Conservation (phyloP, 371 early-diverging fungal species). For the Entomophthora muscae region DNA sequence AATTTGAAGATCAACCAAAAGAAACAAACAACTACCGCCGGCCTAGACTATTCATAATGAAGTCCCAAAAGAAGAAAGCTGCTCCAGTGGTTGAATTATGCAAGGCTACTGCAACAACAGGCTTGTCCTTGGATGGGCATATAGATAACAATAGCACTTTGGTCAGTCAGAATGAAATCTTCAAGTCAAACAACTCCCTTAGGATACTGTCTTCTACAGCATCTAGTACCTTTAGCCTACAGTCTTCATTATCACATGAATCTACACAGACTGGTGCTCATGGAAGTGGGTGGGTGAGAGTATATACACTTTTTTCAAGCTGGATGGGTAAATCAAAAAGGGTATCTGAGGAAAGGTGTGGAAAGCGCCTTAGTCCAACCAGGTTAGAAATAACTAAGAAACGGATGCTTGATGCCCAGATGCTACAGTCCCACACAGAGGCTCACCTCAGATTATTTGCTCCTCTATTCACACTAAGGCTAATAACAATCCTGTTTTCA, state of each 20-base stretch:
- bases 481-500: slow-evolving; percentile 1
- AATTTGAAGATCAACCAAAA: too few relatives aligned
- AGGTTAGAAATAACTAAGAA: background rate
- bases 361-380: background rate
- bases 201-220: background rate
- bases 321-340: slow-evolving; percentile 1
- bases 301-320: background rate
- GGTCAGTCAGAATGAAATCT: background rate
- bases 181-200: background rate
- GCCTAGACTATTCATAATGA: background rate
- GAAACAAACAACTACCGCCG: too few relatives aligned
- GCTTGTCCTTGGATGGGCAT: background rate
- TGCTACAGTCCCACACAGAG: background rate
- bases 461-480: slow-evolving; percentile 1
- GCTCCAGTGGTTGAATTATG: background rate
- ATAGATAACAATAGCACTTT: background rate
- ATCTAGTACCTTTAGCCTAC: background rate
- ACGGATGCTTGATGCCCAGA: background rate
- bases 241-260: background rate
- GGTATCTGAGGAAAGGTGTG: background rate
- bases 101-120: background rate
- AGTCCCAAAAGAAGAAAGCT: background rate
- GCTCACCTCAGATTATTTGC: background rate
- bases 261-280: background rate
- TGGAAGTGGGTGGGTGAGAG: slow-evolving; percentile 1